Evolutionary conservation across 768 basidiomycete species (phyloP).

Genomic region (Crucibulum laeve): DNA sequence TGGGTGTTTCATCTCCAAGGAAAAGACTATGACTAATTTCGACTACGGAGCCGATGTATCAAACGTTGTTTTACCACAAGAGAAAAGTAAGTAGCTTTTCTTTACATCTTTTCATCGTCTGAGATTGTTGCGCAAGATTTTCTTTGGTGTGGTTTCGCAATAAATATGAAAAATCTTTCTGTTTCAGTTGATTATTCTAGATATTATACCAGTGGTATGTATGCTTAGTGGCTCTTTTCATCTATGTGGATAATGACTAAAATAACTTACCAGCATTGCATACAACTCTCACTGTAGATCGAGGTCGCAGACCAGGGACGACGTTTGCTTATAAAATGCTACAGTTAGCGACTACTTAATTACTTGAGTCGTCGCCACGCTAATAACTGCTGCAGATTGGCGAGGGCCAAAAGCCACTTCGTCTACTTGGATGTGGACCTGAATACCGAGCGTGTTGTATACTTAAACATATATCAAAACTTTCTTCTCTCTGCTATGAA

Average conservation of each 20-base stretch:
- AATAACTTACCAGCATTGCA: constrained; percentile 41
- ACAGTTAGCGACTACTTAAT: constrained; percentile 39
- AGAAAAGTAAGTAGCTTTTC: constrained; percentile 28
- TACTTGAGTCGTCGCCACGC: background rate
- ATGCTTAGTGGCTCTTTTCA: background rate
- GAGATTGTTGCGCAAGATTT: constrained; percentile 56
- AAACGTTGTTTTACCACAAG: constrained; percentile 46
- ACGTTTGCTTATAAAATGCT: constrained; percentile 72
- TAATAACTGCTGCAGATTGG: constrained; percentile 38
- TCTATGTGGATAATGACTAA: background rate
- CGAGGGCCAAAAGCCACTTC: constrained; percentile 70
- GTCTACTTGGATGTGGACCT: constrained; percentile 75
- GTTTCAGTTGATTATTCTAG: constrained; percentile 77
- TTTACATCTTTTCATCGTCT: background rate
- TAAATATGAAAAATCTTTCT: constrained; percentile 73
- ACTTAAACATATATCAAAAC: constrained; percentile 84
- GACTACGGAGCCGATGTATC: constrained; percentile 51
- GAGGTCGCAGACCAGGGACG: constrained; percentile 58
- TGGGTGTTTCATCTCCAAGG: constrained; percentile 84
- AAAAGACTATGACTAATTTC: constrained; percentile 91
- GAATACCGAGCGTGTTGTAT: constrained; percentile 57
- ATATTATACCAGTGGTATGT: constrained; percentile 56
- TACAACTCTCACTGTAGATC: constrained; percentile 69
- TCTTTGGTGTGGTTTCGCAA: constrained; percentile 89
- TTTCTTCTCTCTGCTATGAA: constrained; percentile 82